Base-by-base conservation (phyloP, 805 yeast species). In the Sugiyamaella lignohabitans region DNA sequence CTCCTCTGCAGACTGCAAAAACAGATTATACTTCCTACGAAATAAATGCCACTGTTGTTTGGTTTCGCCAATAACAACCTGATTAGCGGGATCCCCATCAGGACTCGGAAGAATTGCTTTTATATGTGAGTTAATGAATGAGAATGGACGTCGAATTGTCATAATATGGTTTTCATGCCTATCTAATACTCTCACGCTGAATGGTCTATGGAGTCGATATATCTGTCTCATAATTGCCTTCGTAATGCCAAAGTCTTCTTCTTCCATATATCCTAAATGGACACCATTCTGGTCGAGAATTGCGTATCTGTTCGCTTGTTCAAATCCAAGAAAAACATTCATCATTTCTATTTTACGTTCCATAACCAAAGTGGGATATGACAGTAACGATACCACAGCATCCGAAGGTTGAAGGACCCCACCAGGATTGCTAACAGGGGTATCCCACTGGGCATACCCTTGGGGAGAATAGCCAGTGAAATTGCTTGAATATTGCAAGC, bases 11-110 rank as follows among this genome's bases (percentile, higher is more conserved):
- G 1, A 51, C 44, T 6, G 53, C 50, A 43, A 71, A 62, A 86
- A 93, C 56, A 93, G 68, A 59, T 89, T 87, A 64, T 93, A 93
- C 42, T 83, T 68, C 48, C 98, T 72, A 61, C 98, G 75, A 96
- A 96, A 89, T 37, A 83, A 70, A 68, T 93, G 98, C 96, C 96
- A 93, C 53, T 84, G 81, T 64, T 93, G 98, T 3, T 84, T 79
- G 22, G 87, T 76, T 62, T 91, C 97, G 1, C 98, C 98, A 17
- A 93, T 68, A 3, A 79, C 59, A 1, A 68, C 60, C 0, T 72
- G 75, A 11, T 67, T 67, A n/a, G n/a, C n/a, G n/a, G n/a, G n/a
- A 21, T 66, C 55, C 19, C 67, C 58, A 40, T 71, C 68, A 32
- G 56, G 49, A 35, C 66, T 53, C 4, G 95, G 94, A 41, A 83